Evolutionary conservation across 352 stramenopile genomes (phyloP).

Genomic region (Phytophthora pistaciae): DNA sequence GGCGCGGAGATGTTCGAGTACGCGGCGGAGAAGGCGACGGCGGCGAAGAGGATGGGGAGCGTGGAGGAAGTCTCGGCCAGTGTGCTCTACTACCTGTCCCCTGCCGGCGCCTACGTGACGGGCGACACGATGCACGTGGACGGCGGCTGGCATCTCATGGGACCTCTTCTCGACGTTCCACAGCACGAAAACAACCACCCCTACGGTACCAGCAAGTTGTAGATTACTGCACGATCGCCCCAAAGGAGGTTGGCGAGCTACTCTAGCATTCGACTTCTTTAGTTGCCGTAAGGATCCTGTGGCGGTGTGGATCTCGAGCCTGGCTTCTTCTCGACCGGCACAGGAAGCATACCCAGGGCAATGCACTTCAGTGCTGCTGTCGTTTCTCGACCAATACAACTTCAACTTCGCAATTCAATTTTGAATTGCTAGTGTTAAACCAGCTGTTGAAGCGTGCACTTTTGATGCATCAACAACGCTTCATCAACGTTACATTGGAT

Average conservation of each 20-base stretch:
- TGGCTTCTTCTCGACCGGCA: no score
- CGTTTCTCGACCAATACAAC: not conserved
- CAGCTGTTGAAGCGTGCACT: conserved; percentile 8
- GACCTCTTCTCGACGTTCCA: conserved; percentile 80
- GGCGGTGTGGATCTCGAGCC: no score
- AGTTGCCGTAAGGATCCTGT: no score
- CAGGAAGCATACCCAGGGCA: no score
- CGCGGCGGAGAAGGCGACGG: conserved; percentile 74
- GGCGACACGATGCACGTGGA: conserved; percentile 91
- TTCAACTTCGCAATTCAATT: conserved; percentile 34
- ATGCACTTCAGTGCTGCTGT: no score
- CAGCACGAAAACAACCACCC: conserved; percentile 79
- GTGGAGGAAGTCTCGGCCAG: conserved; percentile 92
- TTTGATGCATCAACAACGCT: conserved; percentile 23
- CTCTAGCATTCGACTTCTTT: no score
- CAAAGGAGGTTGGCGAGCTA: no score
- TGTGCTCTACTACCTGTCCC: conserved; percentile 92
- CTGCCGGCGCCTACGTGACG: conserved; percentile 92
- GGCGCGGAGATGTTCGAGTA: conserved; percentile 85
- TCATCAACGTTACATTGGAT: not conserved
- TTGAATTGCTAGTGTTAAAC: conserved; percentile 18
- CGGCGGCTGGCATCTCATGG: conserved; percentile 79
- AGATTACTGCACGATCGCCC: conserved; percentile 2
- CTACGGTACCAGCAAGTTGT: conserved; percentile 85
- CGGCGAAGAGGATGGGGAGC: conserved; percentile 87